Evolutionary conservation across 805 yeast genomes (phyloP), one percentile per base, ranked within the genome.

Genomic region (Ogataea philodendri): DNA sequence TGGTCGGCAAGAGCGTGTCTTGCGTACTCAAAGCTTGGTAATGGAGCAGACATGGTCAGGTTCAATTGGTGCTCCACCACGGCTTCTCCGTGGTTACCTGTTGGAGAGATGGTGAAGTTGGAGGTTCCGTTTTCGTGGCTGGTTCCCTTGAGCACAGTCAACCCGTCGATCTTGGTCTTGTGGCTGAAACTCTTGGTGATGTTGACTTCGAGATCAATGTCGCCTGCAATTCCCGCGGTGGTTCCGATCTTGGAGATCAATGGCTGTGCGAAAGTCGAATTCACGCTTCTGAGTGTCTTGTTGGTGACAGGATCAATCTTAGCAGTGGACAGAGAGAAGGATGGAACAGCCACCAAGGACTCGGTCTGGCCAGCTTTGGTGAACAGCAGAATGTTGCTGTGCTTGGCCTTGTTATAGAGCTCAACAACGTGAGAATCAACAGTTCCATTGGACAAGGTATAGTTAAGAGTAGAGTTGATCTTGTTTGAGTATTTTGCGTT

Each of bases 61-160:
- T 55, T 52, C 44, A 70, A 41, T 41, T 57, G 35, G 62, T 68
- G 48, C 48, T 59, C 51, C 21, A 60, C 46, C 3, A 49, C 34
- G 6, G 76, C 78, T n/a, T 46, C 43, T 1, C 78, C 79, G 41
- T 61, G 55, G 44, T 72, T 72, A 3, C 76, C 76, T 7, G 39
- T 27, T n/a, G 69, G 69, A 5, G 72, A 57, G 3, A 72, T 27
- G 1, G 67, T 62, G 45, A 57, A 72, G 7, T 43, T 42, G 0
- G 79, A 69, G 2, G 70, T 60, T 15, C 78, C 80, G 28, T 65
- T 63, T 44, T 73, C 76, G 15, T 44, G 42, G 7, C 57, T 52
- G 17, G 45, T 37, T 16, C 62, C 42, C 8, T 55, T 43, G 36
- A 64, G 34, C 4, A 57, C 36, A 22, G 39, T 26, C 14, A 42